These are phyloP conservation scores for Fragaria vesca DNA, from an alignment of 306 rosid genomes.

Conservation along the genomic window DNA sequence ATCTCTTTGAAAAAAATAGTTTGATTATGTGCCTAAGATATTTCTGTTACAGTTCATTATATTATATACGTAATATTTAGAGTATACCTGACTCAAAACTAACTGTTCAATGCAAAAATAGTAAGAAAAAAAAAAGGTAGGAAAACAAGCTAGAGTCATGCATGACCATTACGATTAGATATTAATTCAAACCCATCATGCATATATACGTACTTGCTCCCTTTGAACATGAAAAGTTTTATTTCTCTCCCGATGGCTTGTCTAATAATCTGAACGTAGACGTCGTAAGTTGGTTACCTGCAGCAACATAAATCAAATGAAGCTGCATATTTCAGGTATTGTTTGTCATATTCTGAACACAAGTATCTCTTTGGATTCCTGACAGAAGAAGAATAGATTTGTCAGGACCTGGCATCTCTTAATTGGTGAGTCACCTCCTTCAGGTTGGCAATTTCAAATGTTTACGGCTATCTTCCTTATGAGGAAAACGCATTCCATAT, in stretches of 20 bases:
- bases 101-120: too few relatives aligned
- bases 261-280: background rate
- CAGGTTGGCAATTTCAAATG: background rate
- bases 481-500: background rate
- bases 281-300: constrained; percentile 2
- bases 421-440: background rate
- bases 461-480: background rate
- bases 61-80: background rate
- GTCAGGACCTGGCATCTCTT: background rate
- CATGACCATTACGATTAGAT: background rate
- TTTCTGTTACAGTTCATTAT: too few relatives aligned
- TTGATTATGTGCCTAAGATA: too few relatives aligned
- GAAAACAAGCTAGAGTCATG: background rate
- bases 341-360: background rate
- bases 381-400: background rate
- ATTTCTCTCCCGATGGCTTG: background rate
- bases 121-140: too few relatives aligned
- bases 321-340: background rate
- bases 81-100: background rate
- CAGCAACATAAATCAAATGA: background rate
- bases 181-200: background rate
- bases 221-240: background rate
- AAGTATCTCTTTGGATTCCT: background rate
- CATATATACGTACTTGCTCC: background rate
- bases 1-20: background rate